Evolutionary conservation across 139 green algal species (phyloP).

Genomic region (Picochlorum costavermella): DNA sequence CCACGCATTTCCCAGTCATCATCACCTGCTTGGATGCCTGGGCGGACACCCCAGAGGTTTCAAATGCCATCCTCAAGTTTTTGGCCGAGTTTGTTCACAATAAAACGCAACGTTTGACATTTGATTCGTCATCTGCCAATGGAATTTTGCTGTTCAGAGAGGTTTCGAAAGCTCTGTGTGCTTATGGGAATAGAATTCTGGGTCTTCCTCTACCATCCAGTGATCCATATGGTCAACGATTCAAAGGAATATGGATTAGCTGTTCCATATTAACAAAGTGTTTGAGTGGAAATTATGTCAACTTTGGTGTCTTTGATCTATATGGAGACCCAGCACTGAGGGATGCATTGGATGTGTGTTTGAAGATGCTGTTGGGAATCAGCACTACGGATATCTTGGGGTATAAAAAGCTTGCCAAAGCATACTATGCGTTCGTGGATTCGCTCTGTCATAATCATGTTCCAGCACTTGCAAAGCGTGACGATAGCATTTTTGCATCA

Average conservation of each 20-base stretch:
- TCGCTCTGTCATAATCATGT: slow-evolving; percentile 78
- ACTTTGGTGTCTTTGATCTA: slow-evolving; percentile 98
- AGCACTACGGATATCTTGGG: slow-evolving; percentile 55
- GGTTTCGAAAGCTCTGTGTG: slow-evolving; percentile 67
- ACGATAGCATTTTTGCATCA: slow-evolving; percentile 78
- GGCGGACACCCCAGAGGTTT: slow-evolving; percentile 67
- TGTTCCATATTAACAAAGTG: slow-evolving; percentile 72
- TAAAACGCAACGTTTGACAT: slow-evolving; percentile 91
- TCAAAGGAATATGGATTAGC: slow-evolving; percentile 94
- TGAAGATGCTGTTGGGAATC: slow-evolving; percentile 78
- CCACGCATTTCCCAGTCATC: slow-evolving; percentile 73
- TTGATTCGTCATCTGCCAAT: slow-evolving; percentile 89
- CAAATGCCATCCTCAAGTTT: slow-evolving; percentile 93
- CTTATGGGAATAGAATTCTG: slow-evolving; percentile 69
- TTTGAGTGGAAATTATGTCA: slow-evolving; percentile 93
- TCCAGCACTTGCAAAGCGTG: slow-evolving; percentile 38
- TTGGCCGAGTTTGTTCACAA: slow-evolving; percentile 94
- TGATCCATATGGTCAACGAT: slow-evolving; percentile 65
- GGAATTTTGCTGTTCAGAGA: slow-evolving; percentile 90
- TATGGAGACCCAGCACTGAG: slow-evolving; percentile 89
- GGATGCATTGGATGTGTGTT: slow-evolving; percentile 77
- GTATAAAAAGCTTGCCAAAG: slow-evolving; percentile 72
- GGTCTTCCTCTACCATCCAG: slow-evolving; percentile 1
- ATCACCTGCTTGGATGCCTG: slow-evolving; percentile 76
- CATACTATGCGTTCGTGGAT: slow-evolving; percentile 85